Conservation (phyloP, 345 rosid genomes). For the Eucalyptus erythrocorys region DNA sequence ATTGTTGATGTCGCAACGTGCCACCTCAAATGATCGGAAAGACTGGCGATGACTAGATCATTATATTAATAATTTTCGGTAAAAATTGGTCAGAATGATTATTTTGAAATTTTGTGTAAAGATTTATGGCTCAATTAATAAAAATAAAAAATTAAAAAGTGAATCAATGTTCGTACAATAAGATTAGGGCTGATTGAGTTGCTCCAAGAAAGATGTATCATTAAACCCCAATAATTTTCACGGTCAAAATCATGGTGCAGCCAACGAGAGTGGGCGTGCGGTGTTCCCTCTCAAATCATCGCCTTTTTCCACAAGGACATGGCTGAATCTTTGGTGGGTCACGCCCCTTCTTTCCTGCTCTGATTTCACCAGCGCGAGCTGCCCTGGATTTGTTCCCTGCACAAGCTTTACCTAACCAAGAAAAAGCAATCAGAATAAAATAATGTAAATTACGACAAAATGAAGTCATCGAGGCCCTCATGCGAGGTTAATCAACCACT, state of each 20-base stretch:
- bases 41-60: rapidly evolving
- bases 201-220: background rate
- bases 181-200: background rate
- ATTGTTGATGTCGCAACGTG: rapidly evolving
- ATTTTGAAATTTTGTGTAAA: background rate
- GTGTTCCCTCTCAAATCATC: background rate
- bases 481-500: background rate
- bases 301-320: background rate
- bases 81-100: rapidly evolving
- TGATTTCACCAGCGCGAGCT: background rate
- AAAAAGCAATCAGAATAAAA: background rate
- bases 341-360: background rate
- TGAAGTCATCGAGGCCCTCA: background rate
- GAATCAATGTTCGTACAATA: background rate
- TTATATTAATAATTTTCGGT: rapidly evolving
- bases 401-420: background rate
- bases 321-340: background rate
- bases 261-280: background rate
- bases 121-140: rapidly evolving
- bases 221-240: background rate
- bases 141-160: background rate
- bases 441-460: background rate
- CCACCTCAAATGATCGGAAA: rapidly evolving
- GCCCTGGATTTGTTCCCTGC: background rate
- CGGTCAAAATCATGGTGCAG: background rate